These are phyloP conservation scores for Podila horticola DNA, from an alignment of 192 early-diverging fungal genomes.

Conservation along the genomic window DNA sequence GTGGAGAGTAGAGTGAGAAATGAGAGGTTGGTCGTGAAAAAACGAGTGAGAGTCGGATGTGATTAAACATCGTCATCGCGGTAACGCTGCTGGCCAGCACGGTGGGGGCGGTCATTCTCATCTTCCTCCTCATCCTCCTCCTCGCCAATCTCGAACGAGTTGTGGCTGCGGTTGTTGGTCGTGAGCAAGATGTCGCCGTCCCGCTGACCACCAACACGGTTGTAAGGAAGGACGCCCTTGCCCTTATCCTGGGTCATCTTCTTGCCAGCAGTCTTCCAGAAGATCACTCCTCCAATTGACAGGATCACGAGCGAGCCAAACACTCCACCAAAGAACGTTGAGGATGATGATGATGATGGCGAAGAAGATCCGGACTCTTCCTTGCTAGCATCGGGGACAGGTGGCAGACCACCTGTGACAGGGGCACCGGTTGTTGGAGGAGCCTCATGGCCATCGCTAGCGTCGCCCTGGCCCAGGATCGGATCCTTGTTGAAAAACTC, in stretches of 20 bases:
- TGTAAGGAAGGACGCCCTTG: slow-evolving; percentile 48
- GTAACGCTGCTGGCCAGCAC: slow-evolving; percentile 47
- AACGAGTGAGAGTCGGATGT: background rate
- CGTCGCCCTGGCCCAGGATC: slow-evolving; percentile 39
- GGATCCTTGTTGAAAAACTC: slow-evolving; percentile 33
- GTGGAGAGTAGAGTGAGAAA: background rate
- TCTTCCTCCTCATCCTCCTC: slow-evolving; percentile 49
- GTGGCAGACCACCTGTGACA: slow-evolving; percentile 2
- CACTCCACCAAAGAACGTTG: slow-evolving; percentile 47
- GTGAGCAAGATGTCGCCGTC: slow-evolving; percentile 40
- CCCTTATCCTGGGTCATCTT: slow-evolving; percentile 47
- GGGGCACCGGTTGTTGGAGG: background rate
- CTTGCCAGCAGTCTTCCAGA: slow-evolving; percentile 51
- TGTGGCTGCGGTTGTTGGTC: slow-evolving; percentile 27
- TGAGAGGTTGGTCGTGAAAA: background rate
- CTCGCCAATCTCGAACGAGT: slow-evolving; percentile 49
- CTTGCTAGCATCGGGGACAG: slow-evolving; percentile 6
- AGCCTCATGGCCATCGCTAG: slow-evolving; percentile 2
- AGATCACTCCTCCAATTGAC: slow-evolving; percentile 38
- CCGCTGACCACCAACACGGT: slow-evolving; percentile 19
- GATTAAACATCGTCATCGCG: slow-evolving; percentile 36
- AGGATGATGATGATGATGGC: slow-evolving; percentile 23
- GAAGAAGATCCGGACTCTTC: background rate
- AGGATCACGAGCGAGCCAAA: slow-evolving; percentile 30
- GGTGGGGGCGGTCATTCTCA: slow-evolving; percentile 21